Evolutionary conservation across 2,329 filamentous ascomycete species (phyloP).

Genomic region (Alternaria viburni): DNA sequence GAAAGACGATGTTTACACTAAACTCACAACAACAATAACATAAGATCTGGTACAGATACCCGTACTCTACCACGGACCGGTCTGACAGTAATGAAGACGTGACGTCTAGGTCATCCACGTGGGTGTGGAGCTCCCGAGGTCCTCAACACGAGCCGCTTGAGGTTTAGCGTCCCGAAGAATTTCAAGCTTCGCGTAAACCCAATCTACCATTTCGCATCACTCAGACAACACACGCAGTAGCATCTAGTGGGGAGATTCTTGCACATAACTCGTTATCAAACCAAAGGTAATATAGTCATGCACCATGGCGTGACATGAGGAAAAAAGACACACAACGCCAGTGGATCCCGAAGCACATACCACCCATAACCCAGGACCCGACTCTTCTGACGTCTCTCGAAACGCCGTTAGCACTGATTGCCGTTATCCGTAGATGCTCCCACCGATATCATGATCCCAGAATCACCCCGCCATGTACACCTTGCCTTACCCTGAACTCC

Average conservation of each 20-base stretch:
- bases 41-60: neutral
- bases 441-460: neutral
- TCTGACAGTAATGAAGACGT: neutral
- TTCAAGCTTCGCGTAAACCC: neutral
- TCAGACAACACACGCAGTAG: neutral
- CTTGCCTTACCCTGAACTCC: neutral
- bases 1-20: neutral
- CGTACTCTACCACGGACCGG: neutral
- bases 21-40: neutral
- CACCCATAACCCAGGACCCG: neutral
- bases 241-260: neutral
- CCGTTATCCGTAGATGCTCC: conserved; percentile 1
- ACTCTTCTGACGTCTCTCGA: neutral
- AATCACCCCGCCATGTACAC: neutral
- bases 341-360: neutral
- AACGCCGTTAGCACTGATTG: neutral
- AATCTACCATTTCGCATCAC: neutral
- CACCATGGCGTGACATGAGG: conserved; percentile 1
- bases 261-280: conserved; percentile 1
- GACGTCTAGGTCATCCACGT: neutral
- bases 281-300: neutral
- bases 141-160: neutral
- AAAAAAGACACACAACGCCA: neutral
- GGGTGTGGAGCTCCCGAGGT: neutral
- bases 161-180: neutral